Percentiles rank a stretch among this genome's conserved stretches.
Conservation (phyloP, 179 eudicot species). For the Spergularia azorica region DNA sequence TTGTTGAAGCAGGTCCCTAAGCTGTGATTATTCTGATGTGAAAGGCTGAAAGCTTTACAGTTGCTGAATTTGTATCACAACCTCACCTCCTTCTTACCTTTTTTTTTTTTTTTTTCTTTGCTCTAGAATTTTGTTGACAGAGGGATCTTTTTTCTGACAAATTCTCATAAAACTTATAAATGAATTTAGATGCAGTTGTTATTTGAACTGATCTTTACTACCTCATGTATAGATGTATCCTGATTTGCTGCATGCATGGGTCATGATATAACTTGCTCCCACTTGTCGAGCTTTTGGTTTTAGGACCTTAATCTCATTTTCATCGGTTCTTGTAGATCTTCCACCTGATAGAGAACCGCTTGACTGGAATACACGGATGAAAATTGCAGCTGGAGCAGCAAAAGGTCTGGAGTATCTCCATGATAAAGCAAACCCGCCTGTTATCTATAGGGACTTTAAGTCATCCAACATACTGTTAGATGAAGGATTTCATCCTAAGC, state of each 20-base stretch:
- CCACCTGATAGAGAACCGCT: conserved; percentile 65
- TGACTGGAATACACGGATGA: conserved; percentile 76
- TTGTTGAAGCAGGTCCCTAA: not conserved
- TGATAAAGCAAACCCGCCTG: conserved; percentile 73
- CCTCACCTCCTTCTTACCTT: no score
- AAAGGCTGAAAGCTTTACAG: not conserved
- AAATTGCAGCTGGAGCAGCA: conserved; percentile 70
- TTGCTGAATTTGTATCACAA: not conserved
- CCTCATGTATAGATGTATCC: not conserved
- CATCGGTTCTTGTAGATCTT: conserved; percentile 41
- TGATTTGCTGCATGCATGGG: not conserved
- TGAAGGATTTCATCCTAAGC: conserved; percentile 56
- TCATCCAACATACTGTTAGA: conserved; percentile 64
- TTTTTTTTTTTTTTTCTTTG: no score
- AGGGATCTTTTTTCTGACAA: no score
- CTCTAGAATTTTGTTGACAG: no score
- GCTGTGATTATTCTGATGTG: not conserved
- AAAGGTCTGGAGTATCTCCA: conserved; percentile 66
- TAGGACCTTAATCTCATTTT: not conserved
- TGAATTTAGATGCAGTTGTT: no score
- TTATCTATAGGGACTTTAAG: conserved; percentile 65
- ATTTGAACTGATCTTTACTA: no score
- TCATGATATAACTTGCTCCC: conserved; percentile 32
- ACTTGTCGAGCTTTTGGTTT: conserved; percentile 29
- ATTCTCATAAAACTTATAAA: no score